Base-by-base conservation (phyloP, 495 filamentous ascomycete genomes). In the Penicillium angulare region DNA sequence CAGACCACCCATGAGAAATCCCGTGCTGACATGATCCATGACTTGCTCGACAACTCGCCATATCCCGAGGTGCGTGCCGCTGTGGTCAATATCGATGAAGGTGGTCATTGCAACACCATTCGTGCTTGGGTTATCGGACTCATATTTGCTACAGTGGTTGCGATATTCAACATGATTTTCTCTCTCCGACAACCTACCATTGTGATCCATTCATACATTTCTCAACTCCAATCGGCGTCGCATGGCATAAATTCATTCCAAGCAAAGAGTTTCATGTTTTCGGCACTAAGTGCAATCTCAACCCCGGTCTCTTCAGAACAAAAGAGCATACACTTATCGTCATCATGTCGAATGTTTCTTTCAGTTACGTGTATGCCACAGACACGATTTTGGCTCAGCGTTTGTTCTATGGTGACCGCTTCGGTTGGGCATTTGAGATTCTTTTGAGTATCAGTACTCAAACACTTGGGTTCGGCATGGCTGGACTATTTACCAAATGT, bases 241-340 rank as follows among this genome's bases (percentile, higher is more conserved):
- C 68, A 10, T 83, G 79, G 78, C 71, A 72, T 5, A 68, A 56
- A 40, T 53, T 67, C 10, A 66, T 85, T 65, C 86, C 87, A 0
- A 60, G 66, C 10, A 71, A 69, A 54, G 67, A 71, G 23, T 74
- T 82, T 57, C 72, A 49, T 29, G 61, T 82, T 15, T 82, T 86
- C 49, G 85, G 85, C 8, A 31, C 75, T 26, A 60, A 71, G 18
- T 80, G 74, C 61, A 78, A 75, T 18, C 64, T 89, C 13, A 89
- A 89, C 58, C 86, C 85, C 0, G 85, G 86, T 1, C 79, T 77
- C 5, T 90, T 87, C 72, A 89, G 85, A 65, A 82, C 87, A 64
- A 90, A 90, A 59, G 86, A 89, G 56, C 87, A 90, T 59, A 73
- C 84, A 5, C 73, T 90, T 41, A 82, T 86, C 27, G 83, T 86